Evolutionary conservation across 202 grass and related monocot genomes (phyloP).

Genomic region (Cymbopogon flexuosus): DNA sequence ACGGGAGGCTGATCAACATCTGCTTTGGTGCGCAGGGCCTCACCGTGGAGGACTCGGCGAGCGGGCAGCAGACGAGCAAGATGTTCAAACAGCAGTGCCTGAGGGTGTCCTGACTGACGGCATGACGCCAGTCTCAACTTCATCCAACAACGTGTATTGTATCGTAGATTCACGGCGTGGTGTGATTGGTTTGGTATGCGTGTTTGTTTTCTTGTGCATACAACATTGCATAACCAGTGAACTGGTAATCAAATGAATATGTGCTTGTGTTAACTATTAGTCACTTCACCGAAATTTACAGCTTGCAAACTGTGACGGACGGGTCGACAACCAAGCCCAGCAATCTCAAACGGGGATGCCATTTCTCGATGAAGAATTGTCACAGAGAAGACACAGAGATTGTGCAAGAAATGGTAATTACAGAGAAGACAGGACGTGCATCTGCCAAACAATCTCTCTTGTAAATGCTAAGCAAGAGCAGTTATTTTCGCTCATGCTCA

Average conservation of each 20-base stretch:
- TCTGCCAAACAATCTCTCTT: background rate
- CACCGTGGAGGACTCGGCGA: conserved; percentile 48
- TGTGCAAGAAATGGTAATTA: background rate
- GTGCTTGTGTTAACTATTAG: background rate
- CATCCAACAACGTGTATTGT: background rate
- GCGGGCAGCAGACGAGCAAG: conserved; percentile 47
- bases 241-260: background rate
- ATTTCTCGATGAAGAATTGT: background rate
- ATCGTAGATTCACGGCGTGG: background rate
- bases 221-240: background rate
- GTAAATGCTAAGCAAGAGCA: conserved; percentile 12
- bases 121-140: background rate
- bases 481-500: conserved; percentile 13
- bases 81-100: conserved; percentile 56
- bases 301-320: background rate
- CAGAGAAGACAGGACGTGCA: background rate
- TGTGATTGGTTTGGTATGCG: background rate
- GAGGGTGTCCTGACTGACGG: conserved; percentile 41
- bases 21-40: conserved; percentile 84
- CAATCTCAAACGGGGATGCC: background rate
- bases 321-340: background rate
- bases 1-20: conserved; percentile 73
- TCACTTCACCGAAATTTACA: background rate
- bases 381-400: background rate
- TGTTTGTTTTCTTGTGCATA: background rate